A percentile compares a stretch with the other conserved stretches of the same genome.
phyloP scores from a whole-genome alignment of 495 filamentous ascomycete genomes.

The Poronia punctata region DNA sequence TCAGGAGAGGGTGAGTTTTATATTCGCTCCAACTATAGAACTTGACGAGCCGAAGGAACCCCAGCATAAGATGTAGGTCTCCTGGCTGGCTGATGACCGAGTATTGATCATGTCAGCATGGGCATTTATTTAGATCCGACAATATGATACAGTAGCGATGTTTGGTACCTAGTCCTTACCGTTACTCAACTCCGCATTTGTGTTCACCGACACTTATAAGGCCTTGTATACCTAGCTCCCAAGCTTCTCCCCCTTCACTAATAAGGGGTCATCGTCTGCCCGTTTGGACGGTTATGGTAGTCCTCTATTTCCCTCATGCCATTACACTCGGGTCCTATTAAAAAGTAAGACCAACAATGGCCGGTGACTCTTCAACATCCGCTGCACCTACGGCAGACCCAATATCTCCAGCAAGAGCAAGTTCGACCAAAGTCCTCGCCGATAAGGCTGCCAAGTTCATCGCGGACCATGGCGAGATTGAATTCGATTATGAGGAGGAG shows the following conservation, averaged over 20 bases:
- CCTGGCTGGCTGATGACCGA: too few relatives aligned
- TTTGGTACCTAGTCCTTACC: too few relatives aligned
- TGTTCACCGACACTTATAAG: not conserved
- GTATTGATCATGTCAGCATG: too few relatives aligned
- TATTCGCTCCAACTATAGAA: too few relatives aligned
- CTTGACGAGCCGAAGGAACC: too few relatives aligned
- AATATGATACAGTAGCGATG: too few relatives aligned
- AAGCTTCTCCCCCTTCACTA: not conserved
- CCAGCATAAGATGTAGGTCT: too few relatives aligned
- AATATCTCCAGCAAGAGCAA: slow-evolving; percentile 21
- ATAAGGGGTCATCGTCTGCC: not conserved
- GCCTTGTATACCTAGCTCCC: not conserved
- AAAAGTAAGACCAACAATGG: slow-evolving; percentile 11
- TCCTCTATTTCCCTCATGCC: not conserved
- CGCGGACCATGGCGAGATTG: slow-evolving; percentile 28
- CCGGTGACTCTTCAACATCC: slow-evolving; percentile 6
- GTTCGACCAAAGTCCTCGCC: slow-evolving; percentile 13
- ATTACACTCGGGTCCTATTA: not conserved
- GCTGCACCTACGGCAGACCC: slow-evolving; percentile 8
- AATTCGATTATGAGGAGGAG: slow-evolving; percentile 34
- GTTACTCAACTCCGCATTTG: slow-evolving; percentile 5
- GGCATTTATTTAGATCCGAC: too few relatives aligned
- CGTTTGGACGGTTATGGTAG: not conserved
- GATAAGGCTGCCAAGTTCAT: slow-evolving; percentile 40
- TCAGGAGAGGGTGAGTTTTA: too few relatives aligned